Percentiles rank a stretch among this genome's conserved stretches.
phyloP scores from a whole-genome alignment of 495 filamentous ascomycete species.

The Copromyces sp. region DNA sequence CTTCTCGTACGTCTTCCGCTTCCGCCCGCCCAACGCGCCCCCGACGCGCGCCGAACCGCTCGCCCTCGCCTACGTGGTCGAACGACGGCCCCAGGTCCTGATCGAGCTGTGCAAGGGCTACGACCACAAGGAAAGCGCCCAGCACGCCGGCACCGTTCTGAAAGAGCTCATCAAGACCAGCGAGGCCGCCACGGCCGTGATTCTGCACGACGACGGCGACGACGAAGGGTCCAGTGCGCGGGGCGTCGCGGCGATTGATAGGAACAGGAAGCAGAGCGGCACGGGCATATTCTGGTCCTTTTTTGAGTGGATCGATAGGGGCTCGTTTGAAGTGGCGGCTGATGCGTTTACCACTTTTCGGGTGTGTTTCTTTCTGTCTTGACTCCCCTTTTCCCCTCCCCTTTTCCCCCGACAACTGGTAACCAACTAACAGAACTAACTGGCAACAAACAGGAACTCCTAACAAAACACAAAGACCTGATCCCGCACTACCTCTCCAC shows the following conservation, averaged over 20 bases:
- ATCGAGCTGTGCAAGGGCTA: slow-evolving; percentile 85
- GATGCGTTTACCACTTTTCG: slow-evolving; percentile 97
- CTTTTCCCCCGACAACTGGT: not conserved
- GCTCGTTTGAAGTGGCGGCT: slow-evolving; percentile 91
- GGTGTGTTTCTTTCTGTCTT: slow-evolving; percentile 38
- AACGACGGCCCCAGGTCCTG: slow-evolving; percentile 75
- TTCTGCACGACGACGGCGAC: slow-evolving; percentile 81
- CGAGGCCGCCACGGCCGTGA: slow-evolving; percentile 64
- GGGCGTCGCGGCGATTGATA: slow-evolving; percentile 56
- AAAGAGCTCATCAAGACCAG: slow-evolving; percentile 90
- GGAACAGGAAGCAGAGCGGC: slow-evolving; percentile 55
- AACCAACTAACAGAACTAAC: too few relatives aligned
- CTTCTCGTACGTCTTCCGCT: slow-evolving; percentile 79
- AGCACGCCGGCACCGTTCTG: slow-evolving; percentile 83
- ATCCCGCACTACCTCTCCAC: slow-evolving; percentile 75
- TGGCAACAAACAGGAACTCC: slow-evolving; percentile 75
- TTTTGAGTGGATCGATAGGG: slow-evolving; percentile 92
- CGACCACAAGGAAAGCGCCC: slow-evolving; percentile 79
- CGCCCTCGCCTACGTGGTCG: slow-evolving; percentile 76
- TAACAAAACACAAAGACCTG: slow-evolving; percentile 86
- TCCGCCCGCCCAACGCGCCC: slow-evolving; percentile 50
- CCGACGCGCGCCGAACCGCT: slow-evolving; percentile 53
- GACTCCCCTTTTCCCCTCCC: not conserved
- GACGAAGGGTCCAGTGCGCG: slow-evolving; percentile 40
- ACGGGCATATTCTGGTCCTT: slow-evolving; percentile 93